Base-by-base conservation (phyloP, 2,329 filamentous ascomycete species). In the Penicillium sp. region DNA sequence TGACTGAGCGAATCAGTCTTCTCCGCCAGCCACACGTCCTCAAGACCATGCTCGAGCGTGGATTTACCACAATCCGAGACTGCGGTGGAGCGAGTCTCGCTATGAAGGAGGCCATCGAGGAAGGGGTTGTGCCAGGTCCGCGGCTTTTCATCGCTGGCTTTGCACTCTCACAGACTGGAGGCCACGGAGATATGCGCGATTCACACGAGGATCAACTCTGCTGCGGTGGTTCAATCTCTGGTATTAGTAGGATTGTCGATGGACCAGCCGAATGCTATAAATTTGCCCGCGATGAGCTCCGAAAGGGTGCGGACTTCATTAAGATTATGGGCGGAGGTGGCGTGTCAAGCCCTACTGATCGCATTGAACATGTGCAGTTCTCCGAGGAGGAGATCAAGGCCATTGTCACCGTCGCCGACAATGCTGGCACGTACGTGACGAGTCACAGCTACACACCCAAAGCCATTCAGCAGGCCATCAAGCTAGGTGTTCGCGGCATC, bases 261-360 rank as follows among this genome's bases (percentile, higher is more conserved):
- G 83, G 85, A 1, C 83, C 85, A 0, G 76, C 83, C 0, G 82
- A 83, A 48, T 87, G 85, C 63, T 75, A 85, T 45, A 78, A 79
- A 22, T 81, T 76, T 7, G 79, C 81, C 0, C 78, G 85, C 2
- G 84, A 86, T 55, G 81, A 87, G 68, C 70, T 88, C 0, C 77
- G 85, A 2, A 77, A 74, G 8, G 85, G 85, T 1, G 82, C 84
- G 0, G 83, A 87, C 67, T 87, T 87, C 65, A 81, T 88, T 71
- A 88, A 88, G 71, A 84, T 88, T 63, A 87, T 87, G 84, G 78
- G 78, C 0, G 80, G 80, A 5, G 85, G 86, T 1, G 85, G 86
- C 8, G 84, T 88, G 1, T 79, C 82, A 0, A 83, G 79, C 11
- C 83, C 84, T 0, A 85, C 83, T 0, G 85, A 87, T 67, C 75